Evolutionary conservation across 106 monocot species (phyloP).

Genomic region (Gastrodia elata): DNA sequence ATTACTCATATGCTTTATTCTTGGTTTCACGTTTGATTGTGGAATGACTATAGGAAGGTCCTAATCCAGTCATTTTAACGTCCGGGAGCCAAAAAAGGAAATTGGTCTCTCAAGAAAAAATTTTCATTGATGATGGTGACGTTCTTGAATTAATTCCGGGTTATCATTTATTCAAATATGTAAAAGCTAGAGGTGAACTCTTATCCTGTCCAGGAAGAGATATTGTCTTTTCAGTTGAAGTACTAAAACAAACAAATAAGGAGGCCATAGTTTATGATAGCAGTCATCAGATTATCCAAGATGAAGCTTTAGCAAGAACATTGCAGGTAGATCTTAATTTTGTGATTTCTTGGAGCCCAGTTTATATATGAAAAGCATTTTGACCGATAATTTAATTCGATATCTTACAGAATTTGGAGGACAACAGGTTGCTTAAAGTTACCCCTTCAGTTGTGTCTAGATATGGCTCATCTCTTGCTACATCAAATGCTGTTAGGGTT

Average conservation of each 20-base stretch:
- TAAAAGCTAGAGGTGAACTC: slow-evolving; percentile 18
- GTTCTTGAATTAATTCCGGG: slow-evolving; percentile 90
- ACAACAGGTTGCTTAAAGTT: slow-evolving; percentile 3
- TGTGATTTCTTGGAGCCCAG: background rate
- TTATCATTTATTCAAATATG: slow-evolving; percentile 56
- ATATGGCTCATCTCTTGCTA: slow-evolving; percentile 8
- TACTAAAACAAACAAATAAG: slow-evolving; percentile 22
- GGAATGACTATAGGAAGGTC: slow-evolving; percentile 57
- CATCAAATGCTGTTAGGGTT: slow-evolving; percentile 2
- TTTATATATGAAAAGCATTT: background rate
- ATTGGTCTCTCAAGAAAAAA: slow-evolving; percentile 44
- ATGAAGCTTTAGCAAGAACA: slow-evolving; percentile 32
- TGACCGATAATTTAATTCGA: slow-evolving; percentile 7
- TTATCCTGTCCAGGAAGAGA: slow-evolving; percentile 13
- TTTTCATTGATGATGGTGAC: slow-evolving; percentile 46
- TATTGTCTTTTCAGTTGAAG: slow-evolving; percentile 17
- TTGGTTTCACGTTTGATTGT: background rate
- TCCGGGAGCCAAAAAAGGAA: slow-evolving; percentile 44
- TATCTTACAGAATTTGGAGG: slow-evolving; percentile 16
- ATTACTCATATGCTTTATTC: background rate
- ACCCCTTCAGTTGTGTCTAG: background rate
- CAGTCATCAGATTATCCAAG: slow-evolving; percentile 30
- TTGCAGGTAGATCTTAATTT: slow-evolving; percentile 29
- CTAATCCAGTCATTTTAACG: slow-evolving; percentile 62
- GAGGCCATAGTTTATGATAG: slow-evolving; percentile 12